Conservation (phyloP, 2,329 filamentous ascomycete species). For the Fusarium penzigii region DNA sequence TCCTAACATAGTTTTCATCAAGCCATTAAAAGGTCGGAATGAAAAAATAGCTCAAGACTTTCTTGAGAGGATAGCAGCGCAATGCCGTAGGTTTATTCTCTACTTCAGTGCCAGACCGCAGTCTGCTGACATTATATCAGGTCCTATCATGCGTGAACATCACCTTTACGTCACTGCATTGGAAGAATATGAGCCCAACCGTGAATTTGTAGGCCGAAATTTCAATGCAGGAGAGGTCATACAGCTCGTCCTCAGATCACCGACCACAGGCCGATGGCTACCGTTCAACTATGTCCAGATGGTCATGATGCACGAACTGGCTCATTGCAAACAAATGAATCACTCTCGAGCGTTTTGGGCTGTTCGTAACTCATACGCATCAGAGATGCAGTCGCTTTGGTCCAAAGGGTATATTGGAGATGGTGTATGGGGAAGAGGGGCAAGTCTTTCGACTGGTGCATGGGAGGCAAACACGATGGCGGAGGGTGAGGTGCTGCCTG, state of each 20-base stretch:
- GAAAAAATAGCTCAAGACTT: slow-evolving; percentile 67
- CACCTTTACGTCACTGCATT: slow-evolving; percentile 67
- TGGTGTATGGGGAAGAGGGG: slow-evolving; percentile 78
- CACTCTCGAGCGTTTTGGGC: slow-evolving; percentile 81
- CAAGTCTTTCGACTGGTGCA: slow-evolving; percentile 60
- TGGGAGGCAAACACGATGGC: slow-evolving; percentile 56
- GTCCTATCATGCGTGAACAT: slow-evolving; percentile 70
- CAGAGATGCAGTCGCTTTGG: slow-evolving; percentile 72
- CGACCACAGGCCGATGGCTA: slow-evolving; percentile 67
- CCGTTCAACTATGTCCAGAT: slow-evolving; percentile 85
- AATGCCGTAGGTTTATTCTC: slow-evolving; percentile 59
- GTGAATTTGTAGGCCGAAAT: slow-evolving; percentile 83
- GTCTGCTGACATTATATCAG: slow-evolving; percentile 32
- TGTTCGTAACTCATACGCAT: slow-evolving; percentile 72
- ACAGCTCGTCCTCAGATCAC: slow-evolving; percentile 77
- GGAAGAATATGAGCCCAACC: slow-evolving; percentile 80
- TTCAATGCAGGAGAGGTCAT: slow-evolving; percentile 89
- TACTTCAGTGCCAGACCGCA: not conserved
- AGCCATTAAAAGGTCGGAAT: slow-evolving; percentile 67
- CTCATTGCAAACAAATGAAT: slow-evolving; percentile 91
- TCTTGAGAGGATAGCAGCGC: slow-evolving; percentile 75
- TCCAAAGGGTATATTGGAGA: slow-evolving; percentile 72
- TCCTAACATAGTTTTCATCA: slow-evolving; percentile 80
- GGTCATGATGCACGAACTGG: slow-evolving; percentile 94
- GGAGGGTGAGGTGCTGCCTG: slow-evolving; percentile 59